Evolutionary conservation across 75 land plant species (phyloP), one percentile per base, ranked within the genome.

Genomic region (Cupressus sempervirens): DNA sequence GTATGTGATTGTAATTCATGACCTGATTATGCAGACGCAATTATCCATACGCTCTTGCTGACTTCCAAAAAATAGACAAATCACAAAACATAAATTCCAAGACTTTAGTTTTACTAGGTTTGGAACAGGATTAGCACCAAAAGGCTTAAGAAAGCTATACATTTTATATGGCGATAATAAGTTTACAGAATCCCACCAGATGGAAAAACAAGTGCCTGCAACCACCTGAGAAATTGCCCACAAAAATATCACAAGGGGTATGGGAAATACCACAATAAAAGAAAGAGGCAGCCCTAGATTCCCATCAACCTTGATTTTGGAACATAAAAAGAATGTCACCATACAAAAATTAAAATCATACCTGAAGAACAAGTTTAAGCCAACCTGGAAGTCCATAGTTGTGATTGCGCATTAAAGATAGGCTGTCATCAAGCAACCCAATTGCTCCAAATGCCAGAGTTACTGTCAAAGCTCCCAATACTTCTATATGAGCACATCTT

Each of bases 91-190:
- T 87, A 86, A 77, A 83, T 65, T 86, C 88, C 89, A 87, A 87
- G 88, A 88, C 86, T 79, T 82, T 65, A 82, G 30, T 85, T 85
- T 84, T 83, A 85, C 83, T 86, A 87, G 88, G 86, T 10, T 38
- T 38, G 30, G 45, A 45, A 40, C 48, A 15, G 46, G 26, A 45
- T 79, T 79, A 79, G n/a, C 81, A 79, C 29, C 87, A 90, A 70
- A 86, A 84, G 82, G 82, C 82, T 74, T 79, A 83, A 80, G 92
- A 90, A 88, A 91, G 56, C 40, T 88, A 88, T 92, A 94, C 99
- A 94, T 93, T 94, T 89, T 85, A 85, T 93, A 94, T 26, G 96
- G 97, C 46, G 94, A 87, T 79, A 95, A 87, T 85, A 97, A 87
- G 85, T 82, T 80, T 89, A 96, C 53, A 18, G 85, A 81, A 62